Percentiles rank a stretch among this genome's conserved stretches.
Evolutionary conservation across 352 stramenopile genomes (phyloP).

Genomic region (Sclerospora graminicola): DNA sequence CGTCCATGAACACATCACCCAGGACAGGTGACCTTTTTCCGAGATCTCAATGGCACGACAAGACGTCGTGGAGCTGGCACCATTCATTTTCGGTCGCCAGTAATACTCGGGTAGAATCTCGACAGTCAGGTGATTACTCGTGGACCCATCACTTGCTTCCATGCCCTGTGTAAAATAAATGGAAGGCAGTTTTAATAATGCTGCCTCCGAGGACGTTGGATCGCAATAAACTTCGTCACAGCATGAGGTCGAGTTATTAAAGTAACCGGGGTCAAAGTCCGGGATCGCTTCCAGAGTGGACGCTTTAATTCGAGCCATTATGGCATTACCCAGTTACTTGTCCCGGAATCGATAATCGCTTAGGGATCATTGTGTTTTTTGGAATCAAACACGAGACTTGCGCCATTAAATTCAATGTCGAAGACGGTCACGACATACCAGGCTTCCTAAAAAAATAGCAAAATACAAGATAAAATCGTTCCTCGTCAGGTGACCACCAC

Average conservation of each 20-base stretch:
- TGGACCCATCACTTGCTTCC: conserved; percentile 34
- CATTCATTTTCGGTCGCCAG: conserved; percentile 75
- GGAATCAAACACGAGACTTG: conserved; percentile 49
- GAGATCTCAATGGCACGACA: conserved; percentile 75
- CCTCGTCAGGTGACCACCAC: neutral
- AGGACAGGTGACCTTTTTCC: conserved; percentile 57
- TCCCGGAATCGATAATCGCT: conserved; percentile 74
- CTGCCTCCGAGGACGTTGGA: conserved; percentile 33
- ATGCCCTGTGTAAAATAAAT: conserved; percentile 75
- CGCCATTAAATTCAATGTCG: conserved; percentile 53
- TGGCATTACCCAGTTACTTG: conserved; percentile 70
- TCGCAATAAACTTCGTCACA: conserved; percentile 65
- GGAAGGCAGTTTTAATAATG: conserved; percentile 51
- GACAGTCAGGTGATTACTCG: conserved; percentile 58
- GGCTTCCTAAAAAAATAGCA: conserved; percentile 35
- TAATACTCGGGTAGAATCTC: conserved; percentile 78
- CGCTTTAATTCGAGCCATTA: conserved; percentile 54
- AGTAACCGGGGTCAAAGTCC: conserved; percentile 63
- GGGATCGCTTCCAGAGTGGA: conserved; percentile 45
- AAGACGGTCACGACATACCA: conserved; percentile 77
- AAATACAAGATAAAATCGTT: neutral
- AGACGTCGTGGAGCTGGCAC: conserved; percentile 29
- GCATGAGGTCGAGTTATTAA: conserved; percentile 56
- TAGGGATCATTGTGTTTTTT: conserved; percentile 63
- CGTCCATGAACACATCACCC: conserved; percentile 81